Conservation (phyloP, 73 alveolate genomes). For the Tetrahymena thermophila region DNA sequence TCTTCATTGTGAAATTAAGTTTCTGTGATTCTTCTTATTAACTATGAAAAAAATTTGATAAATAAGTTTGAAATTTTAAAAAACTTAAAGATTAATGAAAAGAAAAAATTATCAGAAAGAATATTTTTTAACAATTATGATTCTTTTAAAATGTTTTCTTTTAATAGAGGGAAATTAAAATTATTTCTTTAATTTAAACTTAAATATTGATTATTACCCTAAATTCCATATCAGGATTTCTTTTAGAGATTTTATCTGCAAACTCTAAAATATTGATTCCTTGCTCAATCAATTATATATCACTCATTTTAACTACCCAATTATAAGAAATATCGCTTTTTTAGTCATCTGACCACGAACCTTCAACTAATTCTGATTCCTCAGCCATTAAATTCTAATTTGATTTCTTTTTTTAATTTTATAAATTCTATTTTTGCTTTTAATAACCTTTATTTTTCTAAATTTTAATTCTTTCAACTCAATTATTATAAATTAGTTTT, state of each 20-base stretch:
- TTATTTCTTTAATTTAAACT: not conserved
- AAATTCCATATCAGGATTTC: constrained; percentile 34
- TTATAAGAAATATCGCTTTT: constrained; percentile 1
- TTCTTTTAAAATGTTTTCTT: too few species aligned
- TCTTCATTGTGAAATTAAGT: constrained; percentile 52
- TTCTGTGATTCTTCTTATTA: constrained; percentile 67
- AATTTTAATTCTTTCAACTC: not conserved
- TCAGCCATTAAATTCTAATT: not conserved
- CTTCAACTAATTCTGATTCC: not conserved
- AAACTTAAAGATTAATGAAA: too few species aligned
- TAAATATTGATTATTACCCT: not conserved
- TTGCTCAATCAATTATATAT: constrained; percentile 1
- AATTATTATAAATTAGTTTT: not conserved
- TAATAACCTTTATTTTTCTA: not conserved
- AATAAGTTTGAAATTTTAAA: not conserved
- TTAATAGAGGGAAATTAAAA: not conserved
- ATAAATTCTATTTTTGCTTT: not conserved
- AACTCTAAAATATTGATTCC: constrained; percentile 13
- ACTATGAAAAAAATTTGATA: not conserved
- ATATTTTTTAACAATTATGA: too few species aligned
- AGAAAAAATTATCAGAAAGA: too few species aligned
- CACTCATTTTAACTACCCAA: constrained; percentile 13
- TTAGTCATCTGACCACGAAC: not conserved
- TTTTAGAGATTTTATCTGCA: not conserved
- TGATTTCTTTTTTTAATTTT: not conserved